Conservation (phyloP, 2,329 filamentous ascomycete genomes). For the Paecilomyces formosus region DNA sequence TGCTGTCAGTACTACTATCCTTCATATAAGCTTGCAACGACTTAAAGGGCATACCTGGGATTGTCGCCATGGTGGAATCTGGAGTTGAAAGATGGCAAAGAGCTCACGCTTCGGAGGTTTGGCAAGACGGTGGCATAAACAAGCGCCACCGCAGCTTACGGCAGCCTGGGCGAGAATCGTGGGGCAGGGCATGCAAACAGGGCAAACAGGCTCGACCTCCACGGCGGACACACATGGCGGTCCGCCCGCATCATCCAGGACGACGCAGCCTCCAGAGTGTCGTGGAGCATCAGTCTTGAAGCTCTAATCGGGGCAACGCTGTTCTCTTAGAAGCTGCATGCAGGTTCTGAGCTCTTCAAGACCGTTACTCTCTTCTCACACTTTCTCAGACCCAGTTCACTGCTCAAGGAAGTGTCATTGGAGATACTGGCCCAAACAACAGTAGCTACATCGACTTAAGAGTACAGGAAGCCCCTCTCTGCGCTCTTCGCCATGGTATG, state of each 20-base stretch:
- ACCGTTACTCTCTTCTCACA: background rate
- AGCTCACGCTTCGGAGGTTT: background rate
- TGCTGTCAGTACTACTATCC: constrained; percentile 11
- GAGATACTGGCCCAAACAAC: background rate
- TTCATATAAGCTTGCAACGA: background rate
- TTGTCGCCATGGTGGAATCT: constrained; percentile 43
- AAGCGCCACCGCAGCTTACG: constrained; percentile 4
- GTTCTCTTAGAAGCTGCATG: background rate
- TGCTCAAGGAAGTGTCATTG: background rate
- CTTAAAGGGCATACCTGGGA: constrained; percentile 42
- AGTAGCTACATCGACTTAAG: background rate
- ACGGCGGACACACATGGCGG: background rate
- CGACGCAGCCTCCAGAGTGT: background rate
- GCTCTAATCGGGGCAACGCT: background rate
- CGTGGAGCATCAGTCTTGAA: background rate
- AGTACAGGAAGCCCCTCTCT: background rate
- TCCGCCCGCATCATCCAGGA: background rate
- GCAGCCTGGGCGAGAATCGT: constrained; percentile 1
- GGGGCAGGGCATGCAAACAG: constrained; percentile 22
- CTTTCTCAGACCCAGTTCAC: background rate
- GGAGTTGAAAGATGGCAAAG: constrained; percentile 1
- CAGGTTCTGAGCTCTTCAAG: background rate
- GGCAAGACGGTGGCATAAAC: constrained; percentile 4
- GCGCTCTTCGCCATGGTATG: background rate
- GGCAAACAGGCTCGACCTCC: constrained; percentile 16